Percentiles rank a stretch among this genome's conserved stretches.
These are phyloP conservation scores for Boechera stricta DNA, from an alignment of 345 rosid genomes.

Conservation along the genomic window DNA sequence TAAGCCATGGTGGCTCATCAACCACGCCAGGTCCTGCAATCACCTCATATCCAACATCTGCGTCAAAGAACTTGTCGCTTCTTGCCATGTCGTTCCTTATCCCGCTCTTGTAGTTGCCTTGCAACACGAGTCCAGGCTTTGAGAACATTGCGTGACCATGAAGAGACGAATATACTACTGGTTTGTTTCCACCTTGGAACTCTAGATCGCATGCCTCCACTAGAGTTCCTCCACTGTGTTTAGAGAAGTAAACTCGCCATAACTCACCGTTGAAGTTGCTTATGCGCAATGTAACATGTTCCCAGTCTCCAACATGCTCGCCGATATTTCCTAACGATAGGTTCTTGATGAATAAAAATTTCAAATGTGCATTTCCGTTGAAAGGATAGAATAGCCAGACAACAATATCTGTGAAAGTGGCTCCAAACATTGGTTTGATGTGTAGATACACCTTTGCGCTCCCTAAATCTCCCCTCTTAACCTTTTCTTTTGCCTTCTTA, in stretches of 20 bases:
- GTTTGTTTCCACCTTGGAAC: conserved; percentile 52
- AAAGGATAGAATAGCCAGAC: conserved; percentile 81
- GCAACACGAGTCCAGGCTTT: conserved; percentile 68
- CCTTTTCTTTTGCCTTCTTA: conserved; percentile 49
- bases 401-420: conserved; percentile 67
- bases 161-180: conserved; percentile 63
- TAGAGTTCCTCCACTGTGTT: conserved; percentile 72
- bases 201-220: conserved; percentile 62
- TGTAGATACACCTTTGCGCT: conserved; percentile 60
- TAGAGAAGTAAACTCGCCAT: conserved; percentile 54
- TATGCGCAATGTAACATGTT: conserved; percentile 71
- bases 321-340: conserved; percentile 62
- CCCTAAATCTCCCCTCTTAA: conserved; percentile 63
- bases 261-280: conserved; percentile 78
- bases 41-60: conserved; percentile 47
- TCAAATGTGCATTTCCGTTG: conserved; percentile 70
- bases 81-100: conserved; percentile 74
- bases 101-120: conserved; percentile 59
- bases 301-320: conserved; percentile 88
- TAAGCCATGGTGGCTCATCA: too few species aligned
- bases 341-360: conserved; percentile 54
- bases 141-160: conserved; percentile 76
- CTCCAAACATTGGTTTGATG: conserved; percentile 76
- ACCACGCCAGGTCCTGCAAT: too few species aligned
- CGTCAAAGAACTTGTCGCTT: conserved; percentile 56